A percentile compares a stretch with the other conserved stretches of the same genome.
Conservation (phyloP, 768 basidiomycete genomes). For the Russula dissimulans region DNA sequence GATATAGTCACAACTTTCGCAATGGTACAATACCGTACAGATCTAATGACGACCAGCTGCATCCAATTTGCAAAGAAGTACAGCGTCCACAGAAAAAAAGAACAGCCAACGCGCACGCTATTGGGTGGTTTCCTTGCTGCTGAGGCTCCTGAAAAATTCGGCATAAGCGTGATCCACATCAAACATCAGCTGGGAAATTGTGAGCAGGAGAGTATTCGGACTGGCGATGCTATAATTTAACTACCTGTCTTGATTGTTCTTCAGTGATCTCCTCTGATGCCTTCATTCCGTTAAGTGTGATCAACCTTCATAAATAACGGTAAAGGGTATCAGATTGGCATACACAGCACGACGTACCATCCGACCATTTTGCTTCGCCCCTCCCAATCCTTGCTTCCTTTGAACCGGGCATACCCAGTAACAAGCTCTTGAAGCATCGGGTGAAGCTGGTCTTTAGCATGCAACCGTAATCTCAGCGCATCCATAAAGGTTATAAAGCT, state of each 20-base stretch:
- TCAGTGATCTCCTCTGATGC: constrained; percentile 94
- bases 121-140: constrained; percentile 27
- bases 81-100: not conserved
- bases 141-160: constrained; percentile 79
- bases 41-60: not conserved
- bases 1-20: not conserved
- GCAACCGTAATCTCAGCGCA: constrained; percentile 80
- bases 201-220: not conserved
- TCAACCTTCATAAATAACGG: constrained; percentile 50
- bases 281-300: constrained; percentile 94
- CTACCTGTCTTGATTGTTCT: constrained; percentile 86
- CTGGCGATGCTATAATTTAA: constrained; percentile 22
- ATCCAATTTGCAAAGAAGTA: not conserved
- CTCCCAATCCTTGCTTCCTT: constrained; percentile 93
- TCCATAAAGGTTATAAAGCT: constrained; percentile 99
- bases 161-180: constrained; percentile 96
- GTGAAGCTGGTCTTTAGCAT: constrained; percentile 97
- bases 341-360: constrained; percentile 47
- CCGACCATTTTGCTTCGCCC: constrained; percentile 87
- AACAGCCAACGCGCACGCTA: not conserved
- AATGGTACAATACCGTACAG: too few species aligned
- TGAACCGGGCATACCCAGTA: constrained; percentile 88
- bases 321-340: not conserved
- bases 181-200: constrained; percentile 64
- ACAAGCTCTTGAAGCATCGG: constrained; percentile 94